Evolutionary conservation across 495 filamentous ascomycete genomes (phyloP).

Genomic region (Apodospora peruviana): DNA sequence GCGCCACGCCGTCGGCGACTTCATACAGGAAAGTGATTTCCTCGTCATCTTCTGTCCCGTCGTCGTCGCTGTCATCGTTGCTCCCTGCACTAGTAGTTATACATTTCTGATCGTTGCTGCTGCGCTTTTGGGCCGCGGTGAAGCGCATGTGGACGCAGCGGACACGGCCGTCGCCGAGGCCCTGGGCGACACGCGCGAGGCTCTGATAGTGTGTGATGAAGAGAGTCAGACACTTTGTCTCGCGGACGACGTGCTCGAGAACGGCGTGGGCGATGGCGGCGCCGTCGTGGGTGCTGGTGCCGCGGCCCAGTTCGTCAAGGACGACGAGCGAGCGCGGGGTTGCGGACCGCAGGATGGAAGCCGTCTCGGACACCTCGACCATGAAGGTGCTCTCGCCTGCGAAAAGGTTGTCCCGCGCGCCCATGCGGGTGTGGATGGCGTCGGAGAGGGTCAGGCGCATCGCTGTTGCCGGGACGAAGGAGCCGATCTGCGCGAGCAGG

Average conservation of each 20-base stretch:
- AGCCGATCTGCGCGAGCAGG: slow-evolving; percentile 92
- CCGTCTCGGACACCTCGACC: slow-evolving; percentile 92
- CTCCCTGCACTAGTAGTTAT: slow-evolving; percentile 9
- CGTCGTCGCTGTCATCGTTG: slow-evolving; percentile 24
- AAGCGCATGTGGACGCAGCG: slow-evolving; percentile 85
- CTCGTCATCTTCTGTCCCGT: slow-evolving; percentile 22
- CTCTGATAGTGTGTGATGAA: slow-evolving; percentile 98
- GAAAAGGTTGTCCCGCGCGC: slow-evolving; percentile 94
- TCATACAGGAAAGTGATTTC: slow-evolving; percentile 80
- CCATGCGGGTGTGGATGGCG: slow-evolving; percentile 94
- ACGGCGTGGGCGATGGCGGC: slow-evolving; percentile 94
- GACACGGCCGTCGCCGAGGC: slow-evolving; percentile 55
- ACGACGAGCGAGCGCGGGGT: slow-evolving; percentile 77
- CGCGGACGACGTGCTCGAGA: slow-evolving; percentile 72
- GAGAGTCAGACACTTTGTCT: slow-evolving; percentile 68
- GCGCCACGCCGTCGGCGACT: slow-evolving; percentile 81
- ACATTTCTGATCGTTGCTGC: neutral
- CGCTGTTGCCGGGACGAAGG: slow-evolving; percentile 78
- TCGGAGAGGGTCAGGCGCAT: slow-evolving; percentile 77
- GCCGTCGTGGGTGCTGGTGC: slow-evolving; percentile 91
- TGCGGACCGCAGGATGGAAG: slow-evolving; percentile 82
- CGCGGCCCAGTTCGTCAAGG: slow-evolving; percentile 91
- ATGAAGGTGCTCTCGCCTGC: slow-evolving; percentile 95
- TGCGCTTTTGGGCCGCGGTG: slow-evolving; percentile 34
- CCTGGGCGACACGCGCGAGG: slow-evolving; percentile 63